These are phyloP conservation scores for Curvularia eragrostidis DNA, from an alignment of 2,329 filamentous ascomycete species.

Conservation along the genomic window DNA sequence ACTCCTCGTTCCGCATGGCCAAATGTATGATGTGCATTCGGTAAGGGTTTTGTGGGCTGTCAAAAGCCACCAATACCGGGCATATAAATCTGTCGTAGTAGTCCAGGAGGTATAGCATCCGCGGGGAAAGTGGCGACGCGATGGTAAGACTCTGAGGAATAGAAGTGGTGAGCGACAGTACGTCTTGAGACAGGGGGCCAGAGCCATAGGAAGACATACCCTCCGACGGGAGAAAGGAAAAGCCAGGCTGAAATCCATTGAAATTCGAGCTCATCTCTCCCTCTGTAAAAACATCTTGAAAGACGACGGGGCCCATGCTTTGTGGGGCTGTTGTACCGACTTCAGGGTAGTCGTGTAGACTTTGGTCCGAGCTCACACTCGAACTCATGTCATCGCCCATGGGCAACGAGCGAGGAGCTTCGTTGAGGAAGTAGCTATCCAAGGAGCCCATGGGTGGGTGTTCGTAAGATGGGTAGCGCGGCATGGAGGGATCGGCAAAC, in stretches of 20 bases:
- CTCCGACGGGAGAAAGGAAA: slow-evolving; percentile 51
- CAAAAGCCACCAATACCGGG: slow-evolving; percentile 88
- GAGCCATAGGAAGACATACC: slow-evolving; percentile 52
- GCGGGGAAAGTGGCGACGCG: slow-evolving; percentile 69
- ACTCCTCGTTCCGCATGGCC: slow-evolving; percentile 76
- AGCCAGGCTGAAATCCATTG: slow-evolving; percentile 48
- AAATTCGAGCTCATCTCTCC: slow-evolving; percentile 50
- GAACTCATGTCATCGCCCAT: slow-evolving; percentile 53
- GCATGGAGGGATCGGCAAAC: slow-evolving; percentile 51
- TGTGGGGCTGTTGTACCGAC: slow-evolving; percentile 46
- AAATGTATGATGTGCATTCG: slow-evolving; percentile 81
- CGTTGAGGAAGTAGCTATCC: slow-evolving; percentile 47
- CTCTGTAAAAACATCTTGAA: slow-evolving; percentile 49
- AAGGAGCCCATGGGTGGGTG: slow-evolving; percentile 48
- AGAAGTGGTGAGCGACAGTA: slow-evolving; percentile 50
- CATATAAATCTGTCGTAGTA: slow-evolving; percentile 95
- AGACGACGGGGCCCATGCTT: slow-evolving; percentile 45
- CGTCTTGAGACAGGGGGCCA: slow-evolving; percentile 48
- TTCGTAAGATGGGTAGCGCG: slow-evolving; percentile 45
- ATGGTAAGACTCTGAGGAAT: slow-evolving; percentile 55
- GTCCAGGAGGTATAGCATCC: slow-evolving; percentile 87
- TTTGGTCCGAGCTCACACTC: slow-evolving; percentile 56
- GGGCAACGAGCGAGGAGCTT: slow-evolving; percentile 46
- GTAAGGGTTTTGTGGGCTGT: slow-evolving; percentile 82
- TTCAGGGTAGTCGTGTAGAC: slow-evolving; percentile 53